These are phyloP conservation scores for Fusarium fujikuroi DNA, from an alignment of 2,329 filamentous ascomycete species.

Conservation along the genomic window DNA sequence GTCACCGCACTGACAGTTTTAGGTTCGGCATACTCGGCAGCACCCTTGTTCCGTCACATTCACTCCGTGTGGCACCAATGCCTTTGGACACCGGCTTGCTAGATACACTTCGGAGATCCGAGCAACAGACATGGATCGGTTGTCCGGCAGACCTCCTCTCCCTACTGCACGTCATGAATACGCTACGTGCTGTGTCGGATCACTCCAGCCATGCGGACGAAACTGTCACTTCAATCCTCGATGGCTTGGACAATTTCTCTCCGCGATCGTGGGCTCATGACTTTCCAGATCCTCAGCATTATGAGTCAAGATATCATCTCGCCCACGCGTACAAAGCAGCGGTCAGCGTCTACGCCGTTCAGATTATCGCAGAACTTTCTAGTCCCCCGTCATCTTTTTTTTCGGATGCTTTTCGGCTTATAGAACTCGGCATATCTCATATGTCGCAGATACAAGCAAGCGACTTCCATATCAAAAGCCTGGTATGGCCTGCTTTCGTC, in stretches of 20 bases:
- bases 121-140: background rate
- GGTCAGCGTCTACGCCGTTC: background rate
- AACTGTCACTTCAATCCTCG: fast-evolving
- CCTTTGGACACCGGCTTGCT: fast-evolving
- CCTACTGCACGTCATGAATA: fast-evolving
- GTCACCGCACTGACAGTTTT: background rate
- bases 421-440: background rate
- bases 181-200: background rate
- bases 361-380: fast-evolving
- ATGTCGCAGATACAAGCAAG: background rate
- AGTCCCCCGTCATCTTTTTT: too few relatives aligned
- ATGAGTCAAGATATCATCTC: background rate
- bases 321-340: background rate
- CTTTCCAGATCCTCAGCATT: background rate
- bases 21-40: background rate
- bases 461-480: background rate
- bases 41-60: fast-evolving
- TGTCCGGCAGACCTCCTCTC: background rate
- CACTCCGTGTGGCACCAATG: fast-evolving
- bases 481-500: background rate
- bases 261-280: background rate
- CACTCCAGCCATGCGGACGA: fast-evolving
- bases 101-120: background rate
- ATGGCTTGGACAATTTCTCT: fast-evolving
- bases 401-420: too few relatives aligned